These are phyloP conservation scores for Hortaea werneckii DNA, from an alignment of 2,329 filamentous ascomycete species.

Conservation along the genomic window DNA sequence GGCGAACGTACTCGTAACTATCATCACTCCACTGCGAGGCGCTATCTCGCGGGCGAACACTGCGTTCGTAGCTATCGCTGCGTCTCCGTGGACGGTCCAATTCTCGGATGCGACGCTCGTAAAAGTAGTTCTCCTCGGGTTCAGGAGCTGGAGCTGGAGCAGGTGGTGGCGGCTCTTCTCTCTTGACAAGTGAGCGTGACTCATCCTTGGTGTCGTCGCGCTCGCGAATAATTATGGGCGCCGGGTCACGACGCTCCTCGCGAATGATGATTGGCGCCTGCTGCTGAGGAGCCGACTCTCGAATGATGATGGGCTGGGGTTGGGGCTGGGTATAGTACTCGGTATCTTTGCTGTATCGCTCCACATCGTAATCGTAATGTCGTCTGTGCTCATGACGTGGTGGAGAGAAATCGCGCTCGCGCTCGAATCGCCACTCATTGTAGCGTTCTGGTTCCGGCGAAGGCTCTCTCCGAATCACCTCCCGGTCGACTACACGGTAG, in stretches of 20 bases:
- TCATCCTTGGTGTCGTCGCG: slow-evolving; percentile 44
- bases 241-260: slow-evolving; percentile 35
- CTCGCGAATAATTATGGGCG: slow-evolving; percentile 44
- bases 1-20: slow-evolving; percentile 49
- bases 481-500: slow-evolving; percentile 28
- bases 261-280: slow-evolving; percentile 44
- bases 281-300: slow-evolving; percentile 28
- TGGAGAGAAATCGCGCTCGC: slow-evolving; percentile 38
- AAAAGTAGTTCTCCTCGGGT: slow-evolving; percentile 50
- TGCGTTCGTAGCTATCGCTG: slow-evolving; percentile 32
- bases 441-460: slow-evolving; percentile 34
- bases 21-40: slow-evolving; percentile 47
- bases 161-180: slow-evolving; percentile 28
- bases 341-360: slow-evolving; percentile 43
- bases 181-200: slow-evolving; percentile 33
- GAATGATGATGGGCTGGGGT: slow-evolving; percentile 45
- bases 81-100: slow-evolving; percentile 39
- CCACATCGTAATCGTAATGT: slow-evolving; percentile 32
- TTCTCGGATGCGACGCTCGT: slow-evolving; percentile 47
- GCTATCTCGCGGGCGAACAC: slow-evolving; percentile 43
- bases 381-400: slow-evolving; percentile 23
- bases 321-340: slow-evolving; percentile 42
- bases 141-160: slow-evolving; percentile 18
- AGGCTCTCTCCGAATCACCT: slow-evolving; percentile 23
- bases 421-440: slow-evolving; percentile 43